Evolutionary conservation across 2,329 filamentous ascomycete species (phyloP).

Genomic region (Chlorencoelia australis): DNA sequence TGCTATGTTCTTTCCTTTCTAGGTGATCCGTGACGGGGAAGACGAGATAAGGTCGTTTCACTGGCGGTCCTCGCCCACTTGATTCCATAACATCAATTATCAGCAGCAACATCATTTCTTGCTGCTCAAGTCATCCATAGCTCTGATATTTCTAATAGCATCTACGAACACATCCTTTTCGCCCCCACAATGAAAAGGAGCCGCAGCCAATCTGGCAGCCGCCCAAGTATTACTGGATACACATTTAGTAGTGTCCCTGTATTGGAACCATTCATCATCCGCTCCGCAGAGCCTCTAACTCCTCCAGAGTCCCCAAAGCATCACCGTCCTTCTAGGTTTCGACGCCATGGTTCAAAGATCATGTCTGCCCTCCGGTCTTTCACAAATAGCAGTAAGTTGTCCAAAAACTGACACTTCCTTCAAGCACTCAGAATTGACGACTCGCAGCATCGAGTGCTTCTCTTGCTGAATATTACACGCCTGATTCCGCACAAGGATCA

Average conservation of each 20-base stretch:
- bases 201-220: conserved; percentile 9
- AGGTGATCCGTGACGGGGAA: no score
- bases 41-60: no score
- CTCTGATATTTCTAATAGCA: no score
- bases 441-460: conserved; percentile 13
- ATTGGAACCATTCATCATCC: not conserved
- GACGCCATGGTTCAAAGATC: conserved; percentile 33
- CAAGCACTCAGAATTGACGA: no score
- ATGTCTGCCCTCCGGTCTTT: conserved; percentile 33
- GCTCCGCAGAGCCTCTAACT: conserved; percentile 8
- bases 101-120: no score
- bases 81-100: no score
- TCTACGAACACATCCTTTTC: no score
- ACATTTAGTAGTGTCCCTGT: not conserved
- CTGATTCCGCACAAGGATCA: conserved; percentile 11
- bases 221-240: conserved; percentile 4
- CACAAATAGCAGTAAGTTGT: conserved; percentile 29
- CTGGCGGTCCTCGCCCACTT: no score
- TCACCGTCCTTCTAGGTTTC: conserved; percentile 28
- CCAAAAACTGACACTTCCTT: conserved; percentile 4
- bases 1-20: no score
- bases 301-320: conserved; percentile 19
- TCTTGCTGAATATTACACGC: conserved; percentile 4
- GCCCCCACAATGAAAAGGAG: conserved; percentile 19
- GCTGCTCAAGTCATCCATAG: no score